Percentiles rank a stretch among this genome's conserved stretches.
These are phyloP conservation scores for Pichia nanzhaoensis DNA, from an alignment of 805 yeast species.

Conservation along the genomic window DNA sequence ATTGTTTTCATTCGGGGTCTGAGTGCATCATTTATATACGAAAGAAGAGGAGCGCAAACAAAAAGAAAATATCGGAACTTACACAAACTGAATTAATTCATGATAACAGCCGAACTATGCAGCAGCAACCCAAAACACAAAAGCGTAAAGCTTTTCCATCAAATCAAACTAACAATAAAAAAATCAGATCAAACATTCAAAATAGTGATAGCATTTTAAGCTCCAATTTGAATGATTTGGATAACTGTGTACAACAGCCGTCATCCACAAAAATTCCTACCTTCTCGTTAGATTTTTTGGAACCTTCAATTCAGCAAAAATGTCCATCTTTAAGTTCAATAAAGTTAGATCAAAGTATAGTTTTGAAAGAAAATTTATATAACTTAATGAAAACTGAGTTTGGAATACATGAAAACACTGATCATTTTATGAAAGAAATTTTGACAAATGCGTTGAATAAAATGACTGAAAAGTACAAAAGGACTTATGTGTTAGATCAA, in stretches of 20 bases:
- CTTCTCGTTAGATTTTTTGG: slow-evolving; percentile 9
- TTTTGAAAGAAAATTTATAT: slow-evolving; percentile 19
- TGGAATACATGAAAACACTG: slow-evolving; percentile 1
- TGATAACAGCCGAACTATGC: too few species aligned
- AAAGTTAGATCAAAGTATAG: slow-evolving; percentile 19
- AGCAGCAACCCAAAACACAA: too few species aligned
- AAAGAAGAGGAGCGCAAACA: slow-evolving; percentile 25
- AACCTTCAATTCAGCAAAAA: slow-evolving; percentile 20
- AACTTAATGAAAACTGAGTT: slow-evolving; percentile 12
- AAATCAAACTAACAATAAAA: background rate
- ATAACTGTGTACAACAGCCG: slow-evolving; percentile 1
- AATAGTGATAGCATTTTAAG: slow-evolving; percentile 3
- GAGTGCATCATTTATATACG: slow-evolving; percentile 56
- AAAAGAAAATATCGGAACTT: slow-evolving; percentile 7
- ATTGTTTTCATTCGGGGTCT: slow-evolving; percentile 61
- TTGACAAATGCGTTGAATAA: slow-evolving; percentile 16
- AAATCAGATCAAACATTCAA: background rate
- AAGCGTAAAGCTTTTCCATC: too few species aligned
- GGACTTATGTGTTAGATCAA: slow-evolving; percentile 24
- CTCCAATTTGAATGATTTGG: slow-evolving; percentile 5
- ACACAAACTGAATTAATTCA: too few species aligned
- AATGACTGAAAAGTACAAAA: slow-evolving; percentile 13
- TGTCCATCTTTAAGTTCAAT: slow-evolving; percentile 22
- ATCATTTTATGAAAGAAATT: slow-evolving; percentile 23
- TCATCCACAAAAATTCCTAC: slow-evolving; percentile 7